Evolutionary conservation across 1,284 basidiomycete species (phyloP), one percentile per base, ranked within the genome.

Genomic region (Cryptococcus sp.): DNA sequence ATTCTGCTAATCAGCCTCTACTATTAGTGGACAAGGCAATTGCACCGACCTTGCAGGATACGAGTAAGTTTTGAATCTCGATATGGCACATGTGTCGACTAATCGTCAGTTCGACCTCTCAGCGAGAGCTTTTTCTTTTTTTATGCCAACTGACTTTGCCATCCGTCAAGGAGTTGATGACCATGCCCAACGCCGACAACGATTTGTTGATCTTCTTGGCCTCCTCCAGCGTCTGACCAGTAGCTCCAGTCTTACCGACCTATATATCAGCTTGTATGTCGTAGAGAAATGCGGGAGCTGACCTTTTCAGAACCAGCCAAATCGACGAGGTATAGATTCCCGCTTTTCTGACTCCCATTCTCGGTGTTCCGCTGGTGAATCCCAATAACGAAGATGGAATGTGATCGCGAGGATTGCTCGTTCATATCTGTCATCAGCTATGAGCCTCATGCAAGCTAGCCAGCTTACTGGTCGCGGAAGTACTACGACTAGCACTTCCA

Each of bases 131-230:
- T 34, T 34, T 34, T 9, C 32, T 34, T 16, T 16, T 34, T 19
- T 4, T 4, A 39, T 7, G 36, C 4, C 32, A 11, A 52, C 81
- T 46, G 60, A 87, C 92, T 83, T 97, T 98, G 56, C 87, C 83
- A 69, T 99, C 96, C 2, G 96, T 99, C 55, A 99, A 79, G 3
- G 94, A 89, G 67, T 99, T 99, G 75, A 99, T 99, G 71, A 99
- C 96, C 93, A 98, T 98, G 45, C 96, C 96, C 56, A 99, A 83
- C 11, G 96, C 94, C 19, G 92, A 97, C 40, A 99, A 78, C 53
- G 88, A 91, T 78, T 98, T 98, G 80, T 99, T 99, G 78, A 99
- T 99, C 82, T 98, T 99, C 82, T 99, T 99, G 13, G 96, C 96
- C 75, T 99, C 96, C 75, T 99, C 96, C 13, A 99, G 79, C 31